Base-by-base conservation (phyloP, 495 filamentous ascomycete genomes). In the Xylaria castorea region DNA sequence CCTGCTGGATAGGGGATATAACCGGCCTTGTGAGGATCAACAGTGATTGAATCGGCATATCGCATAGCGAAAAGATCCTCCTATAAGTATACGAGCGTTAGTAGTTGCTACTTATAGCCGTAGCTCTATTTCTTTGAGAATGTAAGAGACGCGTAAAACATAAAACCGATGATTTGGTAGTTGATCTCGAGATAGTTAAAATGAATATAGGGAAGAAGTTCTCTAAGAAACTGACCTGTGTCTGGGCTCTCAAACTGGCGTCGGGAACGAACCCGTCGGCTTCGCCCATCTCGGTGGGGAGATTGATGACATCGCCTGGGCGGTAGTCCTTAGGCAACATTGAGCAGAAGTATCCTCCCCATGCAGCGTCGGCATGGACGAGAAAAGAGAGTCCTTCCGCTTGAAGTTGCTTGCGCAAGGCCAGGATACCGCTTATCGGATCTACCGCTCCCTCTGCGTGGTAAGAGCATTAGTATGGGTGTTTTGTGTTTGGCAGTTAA, bases 1-100 rank as follows among this genome's bases (percentile, higher is more conserved):
- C 85, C 84, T 8, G 84, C 84, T 5, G 85, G 84, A 67, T 87
- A 87, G 3, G 83, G 83, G 25, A 85, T 80, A 71, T 87, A 86
- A 20, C 82, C 84, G 34, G 81, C 70, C 73, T 86, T 87, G 70
- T 87, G 85, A 5, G 85, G 84, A 66, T 88, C 85, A 27, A 86
- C 80, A 0, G 85, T 87, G 57, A 87, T 80, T 9, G 80, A 83
- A 69, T 86, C 83, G 20, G 79, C 81, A 50, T 76, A 64, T 22
- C 77, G 73, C 62, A 84, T 65, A 3, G 75, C 76, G 20, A 74
- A 75, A 3, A 87, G 75, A 27, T 85, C 78, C 50, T 81, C 75
- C 66, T 73, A 27, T 53, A 9, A 4, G 27, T 14, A 44, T 27
- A 36, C 1, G 30, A 62, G 20, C 36, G 25, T 65, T 38, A 65